Base-by-base conservation (phyloP, 2,329 filamentous ascomycete genomes). In the Aureobasidium musti region DNA sequence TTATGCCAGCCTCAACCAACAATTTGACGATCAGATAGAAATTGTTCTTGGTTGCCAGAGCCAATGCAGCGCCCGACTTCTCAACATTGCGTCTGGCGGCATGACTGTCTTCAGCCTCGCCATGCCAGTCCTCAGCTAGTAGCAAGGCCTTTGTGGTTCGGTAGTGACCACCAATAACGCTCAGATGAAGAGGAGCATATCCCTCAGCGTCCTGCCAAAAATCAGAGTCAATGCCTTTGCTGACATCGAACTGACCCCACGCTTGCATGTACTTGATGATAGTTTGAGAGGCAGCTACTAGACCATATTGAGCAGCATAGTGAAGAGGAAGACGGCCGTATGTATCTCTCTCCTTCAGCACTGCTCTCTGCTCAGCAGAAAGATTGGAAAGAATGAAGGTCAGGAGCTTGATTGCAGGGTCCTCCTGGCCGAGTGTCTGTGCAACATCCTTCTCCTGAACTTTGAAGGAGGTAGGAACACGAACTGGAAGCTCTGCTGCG, bases 121-220 rank as follows among this genome's bases (percentile, higher is more conserved):
- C 89, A 70, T 87, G 83, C 88, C 89, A 92, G 69, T 89, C 89
- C 74, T 96, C 92, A 2, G 91, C 89, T 67, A 90, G 86, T 0
- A 99, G 82, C 4, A 99, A 84, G 19, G 88, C 86, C 71, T 90
- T 86, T 0, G 93, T 97, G 0, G 94, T 97, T 61, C 93, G 80
- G 2, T 91, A 88, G 76, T 99, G 95, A 0, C 94, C 94, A 49
- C 91, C 92, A 56, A 97, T 91, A 30, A 98, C 94, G 72, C 91
- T 92, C 52, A 99, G 85, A 79, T 99, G 94, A 49, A 99, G 82
- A 0, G 95, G 95, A 11, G 93, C 91, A 77, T 90, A 92, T 21
- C 95, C 94, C 73, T 98, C 95, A 23, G 87, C 86, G 75, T 99
- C 95, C 78, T 97, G 94, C 94, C 94, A 98, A 68, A 88, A 84